Percentiles rank a stretch among this genome's conserved stretches.
Evolutionary conservation across 2,329 filamentous ascomycete species (phyloP).

Genomic region (Talaromyces piceae): DNA sequence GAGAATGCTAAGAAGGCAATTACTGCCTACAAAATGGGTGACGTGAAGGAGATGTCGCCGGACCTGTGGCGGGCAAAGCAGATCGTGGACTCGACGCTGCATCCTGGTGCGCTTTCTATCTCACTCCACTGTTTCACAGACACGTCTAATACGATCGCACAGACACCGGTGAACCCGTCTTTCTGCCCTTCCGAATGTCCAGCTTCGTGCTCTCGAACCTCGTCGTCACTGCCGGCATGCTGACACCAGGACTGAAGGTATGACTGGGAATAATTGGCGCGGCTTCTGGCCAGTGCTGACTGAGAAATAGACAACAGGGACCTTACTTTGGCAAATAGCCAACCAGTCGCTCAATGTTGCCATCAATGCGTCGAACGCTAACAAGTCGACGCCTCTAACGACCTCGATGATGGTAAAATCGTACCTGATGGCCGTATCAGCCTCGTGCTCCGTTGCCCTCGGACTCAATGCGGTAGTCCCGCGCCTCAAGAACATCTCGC

Average conservation of each 20-base stretch:
- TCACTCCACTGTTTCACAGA: slow-evolving; percentile 15
- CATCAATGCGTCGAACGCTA: slow-evolving; percentile 95
- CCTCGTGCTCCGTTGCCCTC: slow-evolving; percentile 87
- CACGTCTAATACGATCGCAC: slow-evolving; percentile 1
- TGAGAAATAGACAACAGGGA: slow-evolving; percentile 67
- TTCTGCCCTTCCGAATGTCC: slow-evolving; percentile 96
- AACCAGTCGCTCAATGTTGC: slow-evolving; percentile 98
- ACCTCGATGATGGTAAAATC: slow-evolving; percentile 76
- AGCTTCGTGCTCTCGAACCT: slow-evolving; percentile 89
- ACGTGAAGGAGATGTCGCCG: slow-evolving; percentile 70
- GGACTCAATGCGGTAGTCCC: slow-evolving; percentile 87
- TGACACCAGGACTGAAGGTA: slow-evolving; percentile 76
- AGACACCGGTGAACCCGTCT: slow-evolving; percentile 89
- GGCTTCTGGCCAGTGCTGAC: neutral
- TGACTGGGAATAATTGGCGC: slow-evolving; percentile 15
- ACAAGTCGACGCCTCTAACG: slow-evolving; percentile 88
- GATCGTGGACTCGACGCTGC: slow-evolving; percentile 89
- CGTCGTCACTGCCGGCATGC: slow-evolving; percentile 92
- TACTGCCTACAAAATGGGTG: slow-evolving; percentile 77
- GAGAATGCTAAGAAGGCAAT: slow-evolving; percentile 80
- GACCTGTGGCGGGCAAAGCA: slow-evolving; percentile 96
- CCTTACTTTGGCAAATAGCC: slow-evolving; percentile 85
- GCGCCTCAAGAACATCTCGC: slow-evolving; percentile 67
- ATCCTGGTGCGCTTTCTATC: slow-evolving; percentile 60
- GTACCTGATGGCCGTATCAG: slow-evolving; percentile 84